phyloP scores from a whole-genome alignment of 768 basidiomycete species.

The Hortiboletus campestris region DNA sequence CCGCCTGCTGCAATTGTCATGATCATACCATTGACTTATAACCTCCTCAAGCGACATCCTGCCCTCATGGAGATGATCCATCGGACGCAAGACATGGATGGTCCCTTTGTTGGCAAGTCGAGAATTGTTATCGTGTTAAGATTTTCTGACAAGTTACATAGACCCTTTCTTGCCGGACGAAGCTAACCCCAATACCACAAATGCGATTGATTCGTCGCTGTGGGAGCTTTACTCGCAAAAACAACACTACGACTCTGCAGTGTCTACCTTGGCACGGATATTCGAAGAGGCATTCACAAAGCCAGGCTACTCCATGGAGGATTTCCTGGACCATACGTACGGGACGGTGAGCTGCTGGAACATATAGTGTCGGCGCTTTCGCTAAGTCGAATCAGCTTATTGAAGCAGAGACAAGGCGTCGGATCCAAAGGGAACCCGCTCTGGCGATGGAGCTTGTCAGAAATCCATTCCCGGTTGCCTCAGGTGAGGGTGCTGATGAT shows the following conservation, averaged over 20 bases:
- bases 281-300: constrained; percentile 95
- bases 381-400: constrained; percentile 57
- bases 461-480: constrained; percentile 30
- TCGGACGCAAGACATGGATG: constrained; percentile 42
- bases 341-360: constrained; percentile 55
- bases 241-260: constrained; percentile 79
- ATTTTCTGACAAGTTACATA: constrained; percentile 18
- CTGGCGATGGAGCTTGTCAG: constrained; percentile 42
- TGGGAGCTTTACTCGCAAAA: constrained; percentile 88
- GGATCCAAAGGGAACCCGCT: constrained; percentile 78
- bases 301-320: constrained; percentile 85
- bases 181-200: constrained; percentile 69
- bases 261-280: constrained; percentile 85
- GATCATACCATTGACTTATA: constrained; percentile 92
- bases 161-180: constrained; percentile 74
- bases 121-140: neutral
- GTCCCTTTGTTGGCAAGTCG: constrained; percentile 35
- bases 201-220: constrained; percentile 81
- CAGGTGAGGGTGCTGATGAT: constrained; percentile 14
- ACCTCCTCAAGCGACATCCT: constrained; percentile 89
- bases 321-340: constrained; percentile 94
- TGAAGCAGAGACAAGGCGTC: constrained; percentile 77
- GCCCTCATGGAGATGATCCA: constrained; percentile 94
- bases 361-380: neutral
- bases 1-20: constrained; percentile 90